Conservation (phyloP, 73 alveolate species). For the Paramecium biaurelia region DNA sequence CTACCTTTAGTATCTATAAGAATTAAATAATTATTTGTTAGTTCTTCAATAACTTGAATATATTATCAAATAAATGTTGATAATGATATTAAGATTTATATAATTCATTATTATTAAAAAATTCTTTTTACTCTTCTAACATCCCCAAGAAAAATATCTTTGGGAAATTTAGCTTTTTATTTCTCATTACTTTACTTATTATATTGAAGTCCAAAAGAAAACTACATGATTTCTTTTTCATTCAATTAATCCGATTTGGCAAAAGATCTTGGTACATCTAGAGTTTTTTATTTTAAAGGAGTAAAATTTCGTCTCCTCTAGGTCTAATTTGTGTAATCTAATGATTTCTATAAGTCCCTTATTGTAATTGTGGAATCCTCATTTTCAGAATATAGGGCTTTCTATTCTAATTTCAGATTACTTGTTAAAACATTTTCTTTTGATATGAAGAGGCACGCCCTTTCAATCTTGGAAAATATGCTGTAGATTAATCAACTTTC, state of each 20-base stretch:
- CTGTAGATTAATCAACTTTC: not conserved
- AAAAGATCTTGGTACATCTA: not conserved
- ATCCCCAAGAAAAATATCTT: not conserved
- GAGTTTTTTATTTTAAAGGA: not conserved
- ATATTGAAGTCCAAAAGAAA: conserved; percentile 7
- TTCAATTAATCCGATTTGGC: not conserved
- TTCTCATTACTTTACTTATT: not conserved
- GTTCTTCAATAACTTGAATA: too few species aligned
- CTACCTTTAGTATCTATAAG: too few species aligned
- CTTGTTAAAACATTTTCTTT: not conserved
- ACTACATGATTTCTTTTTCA: not conserved
- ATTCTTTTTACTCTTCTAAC: conserved; percentile 20
- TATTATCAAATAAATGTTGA: too few species aligned
- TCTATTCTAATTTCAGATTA: not conserved
- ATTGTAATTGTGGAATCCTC: not conserved
- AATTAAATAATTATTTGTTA: too few species aligned
- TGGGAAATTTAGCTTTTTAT: not conserved
- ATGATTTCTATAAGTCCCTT: not conserved
- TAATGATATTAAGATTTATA: not conserved
- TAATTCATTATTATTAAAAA: not conserved
- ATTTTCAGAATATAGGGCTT: not conserved
- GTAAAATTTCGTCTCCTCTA: not conserved
- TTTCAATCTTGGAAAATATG: not conserved
- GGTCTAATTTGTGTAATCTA: not conserved
- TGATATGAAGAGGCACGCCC: not conserved